Evolutionary conservation across 2,329 filamentous ascomycete species (phyloP).

Genomic region (Fusarium acutatum): DNA sequence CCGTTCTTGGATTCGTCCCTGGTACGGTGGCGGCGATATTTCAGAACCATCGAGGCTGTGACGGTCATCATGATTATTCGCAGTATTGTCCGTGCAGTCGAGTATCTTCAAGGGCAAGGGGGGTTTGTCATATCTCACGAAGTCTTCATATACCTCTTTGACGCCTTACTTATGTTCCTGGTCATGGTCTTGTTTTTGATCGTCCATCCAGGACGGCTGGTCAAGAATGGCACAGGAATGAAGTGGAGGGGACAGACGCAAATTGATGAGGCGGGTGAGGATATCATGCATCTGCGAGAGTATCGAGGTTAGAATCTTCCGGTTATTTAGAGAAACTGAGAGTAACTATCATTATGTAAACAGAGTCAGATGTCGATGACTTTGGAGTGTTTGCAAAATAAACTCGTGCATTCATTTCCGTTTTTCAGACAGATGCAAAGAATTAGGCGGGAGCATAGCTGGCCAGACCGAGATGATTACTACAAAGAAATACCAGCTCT

Average conservation of each 20-base stretch:
- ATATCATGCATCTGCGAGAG: background rate
- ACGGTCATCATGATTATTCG: constrained; percentile 55
- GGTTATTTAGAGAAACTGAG: too few species aligned
- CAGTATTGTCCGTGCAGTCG: constrained; percentile 56
- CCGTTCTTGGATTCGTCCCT: constrained; percentile 7
- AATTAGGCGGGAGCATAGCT: background rate
- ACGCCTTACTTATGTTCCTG: constrained; percentile 51
- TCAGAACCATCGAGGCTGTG: constrained; percentile 45
- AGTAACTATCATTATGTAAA: too few species aligned
- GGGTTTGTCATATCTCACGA: constrained; percentile 54
- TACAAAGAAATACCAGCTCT: fast-evolving
- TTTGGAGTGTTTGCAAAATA: background rate
- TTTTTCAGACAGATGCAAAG: background rate
- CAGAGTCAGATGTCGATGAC: too few species aligned
- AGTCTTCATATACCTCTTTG: constrained; percentile 54
- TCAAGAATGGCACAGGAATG: background rate
- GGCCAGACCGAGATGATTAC: too few species aligned
- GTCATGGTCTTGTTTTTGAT: constrained; percentile 50
- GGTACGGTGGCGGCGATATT: constrained; percentile 43
- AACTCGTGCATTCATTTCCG: background rate
- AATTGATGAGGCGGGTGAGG: background rate
- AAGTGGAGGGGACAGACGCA: background rate
- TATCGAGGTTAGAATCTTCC: too few species aligned
- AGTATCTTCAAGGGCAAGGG: constrained; percentile 54
- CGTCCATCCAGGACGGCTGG: background rate